Conservation (phyloP, 2,329 filamentous ascomycete species). For the Leptodontidium sp. region DNA sequence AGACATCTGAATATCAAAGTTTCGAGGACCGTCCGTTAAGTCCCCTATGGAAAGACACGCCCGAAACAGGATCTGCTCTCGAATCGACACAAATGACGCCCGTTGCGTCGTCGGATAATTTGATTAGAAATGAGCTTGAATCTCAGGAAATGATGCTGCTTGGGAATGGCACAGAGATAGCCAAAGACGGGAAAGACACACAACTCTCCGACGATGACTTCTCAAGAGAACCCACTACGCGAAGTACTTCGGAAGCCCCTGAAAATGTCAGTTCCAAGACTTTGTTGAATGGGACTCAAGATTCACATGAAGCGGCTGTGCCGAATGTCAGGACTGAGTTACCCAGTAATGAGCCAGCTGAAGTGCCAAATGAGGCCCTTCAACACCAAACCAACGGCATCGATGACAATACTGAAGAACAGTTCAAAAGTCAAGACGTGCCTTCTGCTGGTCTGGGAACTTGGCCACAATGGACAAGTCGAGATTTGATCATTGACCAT, state of each 20-base stretch:
- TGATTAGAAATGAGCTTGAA: constrained; percentile 15
- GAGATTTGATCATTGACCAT: background rate
- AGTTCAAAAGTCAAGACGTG: no score
- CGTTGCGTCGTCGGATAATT: background rate
- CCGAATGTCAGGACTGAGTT: no score
- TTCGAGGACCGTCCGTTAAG: no score
- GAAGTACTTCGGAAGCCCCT: no score
- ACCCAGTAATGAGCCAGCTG: no score
- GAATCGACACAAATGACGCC: constrained; percentile 10
- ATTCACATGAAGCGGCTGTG: no score
- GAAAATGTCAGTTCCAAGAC: no score
- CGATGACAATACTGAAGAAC: no score
- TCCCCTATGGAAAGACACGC: background rate
- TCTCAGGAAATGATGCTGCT: constrained; percentile 8
- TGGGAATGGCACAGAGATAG: background rate
- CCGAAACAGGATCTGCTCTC: background rate
- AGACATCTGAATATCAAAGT: no score
- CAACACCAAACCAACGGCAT: no score
- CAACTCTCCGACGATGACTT: background rate
- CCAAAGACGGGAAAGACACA: background rate
- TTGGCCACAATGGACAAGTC: background rate
- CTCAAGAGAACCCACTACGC: background rate
- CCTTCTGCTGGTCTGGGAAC: background rate
- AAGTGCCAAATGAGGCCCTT: no score
- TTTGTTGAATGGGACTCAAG: no score